These are phyloP conservation scores for Nepenthes gracilis DNA, from an alignment of 148 eudicot genomes.

Conservation along the genomic window DNA sequence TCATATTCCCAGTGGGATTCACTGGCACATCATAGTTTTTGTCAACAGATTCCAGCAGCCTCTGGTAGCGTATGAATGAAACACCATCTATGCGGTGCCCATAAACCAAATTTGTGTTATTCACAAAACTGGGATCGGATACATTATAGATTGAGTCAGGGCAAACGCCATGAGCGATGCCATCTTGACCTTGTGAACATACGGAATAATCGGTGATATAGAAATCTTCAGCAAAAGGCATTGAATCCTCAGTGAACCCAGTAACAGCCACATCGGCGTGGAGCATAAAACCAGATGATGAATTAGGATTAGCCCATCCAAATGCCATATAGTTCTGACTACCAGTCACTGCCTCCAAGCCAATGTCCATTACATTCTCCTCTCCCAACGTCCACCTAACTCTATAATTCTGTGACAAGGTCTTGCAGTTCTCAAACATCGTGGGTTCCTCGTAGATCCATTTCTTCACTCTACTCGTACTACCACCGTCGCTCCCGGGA, in stretches of 20 bases:
- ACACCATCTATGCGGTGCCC: constrained; percentile 91
- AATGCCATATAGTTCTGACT: constrained; percentile 80
- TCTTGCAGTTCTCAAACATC: constrained; percentile 81
- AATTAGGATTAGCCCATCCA: constrained; percentile 82
- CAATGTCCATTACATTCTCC: constrained; percentile 52
- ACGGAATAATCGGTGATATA: constrained; percentile 66
- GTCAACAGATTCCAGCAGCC: constrained; percentile 47
- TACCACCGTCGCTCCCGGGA: constrained; percentile 11
- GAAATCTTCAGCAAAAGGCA: constrained; percentile 80
- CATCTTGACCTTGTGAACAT: constrained; percentile 43
- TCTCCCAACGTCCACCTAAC: constrained; percentile 69
- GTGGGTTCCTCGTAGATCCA: constrained; percentile 41
- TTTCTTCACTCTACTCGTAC: constrained; percentile 7
- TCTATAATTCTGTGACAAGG: constrained; percentile 48
- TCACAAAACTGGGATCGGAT: constrained; percentile 27
- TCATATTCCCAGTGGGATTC: constrained; percentile 39
- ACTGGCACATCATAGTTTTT: constrained; percentile 54
- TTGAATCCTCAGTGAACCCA: constrained; percentile 52
- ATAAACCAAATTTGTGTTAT: constrained; percentile 58
- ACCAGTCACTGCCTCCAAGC: constrained; percentile 65
- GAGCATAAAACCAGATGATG: constrained; percentile 50
- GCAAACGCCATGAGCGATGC: constrained; percentile 62
- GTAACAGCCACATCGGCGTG: constrained; percentile 66
- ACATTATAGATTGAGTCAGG: constrained; percentile 54
- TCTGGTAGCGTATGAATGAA: constrained; percentile 55